These are phyloP conservation scores for Podaxis carcinomalis DNA, from an alignment of 768 basidiomycete species.

Conservation along the genomic window DNA sequence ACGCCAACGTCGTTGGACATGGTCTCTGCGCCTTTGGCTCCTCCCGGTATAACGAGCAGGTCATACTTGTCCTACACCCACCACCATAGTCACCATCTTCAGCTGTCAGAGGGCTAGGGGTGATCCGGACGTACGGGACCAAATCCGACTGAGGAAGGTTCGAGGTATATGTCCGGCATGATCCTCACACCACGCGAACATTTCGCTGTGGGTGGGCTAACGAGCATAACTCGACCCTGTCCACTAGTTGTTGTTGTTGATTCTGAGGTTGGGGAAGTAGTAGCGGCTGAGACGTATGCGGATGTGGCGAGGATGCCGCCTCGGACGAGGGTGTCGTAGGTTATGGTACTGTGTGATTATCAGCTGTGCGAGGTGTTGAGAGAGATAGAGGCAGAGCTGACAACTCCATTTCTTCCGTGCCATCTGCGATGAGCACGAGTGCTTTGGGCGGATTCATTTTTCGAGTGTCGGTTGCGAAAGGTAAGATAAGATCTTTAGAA, in stretches of 20 bases:
- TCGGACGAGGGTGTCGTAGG: slow-evolving; percentile 78
- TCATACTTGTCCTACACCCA: slow-evolving; percentile 56
- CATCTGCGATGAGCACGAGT: slow-evolving; percentile 71
- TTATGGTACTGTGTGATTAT: slow-evolving; percentile 53
- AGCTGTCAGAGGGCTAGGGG: neutral
- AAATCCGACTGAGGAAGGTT: slow-evolving; percentile 28
- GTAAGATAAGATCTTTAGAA: neutral
- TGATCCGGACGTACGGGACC: slow-evolving; percentile 39
- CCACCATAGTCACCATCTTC: neutral
- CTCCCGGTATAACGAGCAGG: slow-evolving; percentile 71
- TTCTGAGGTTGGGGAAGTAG: neutral
- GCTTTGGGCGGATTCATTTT: slow-evolving; percentile 42
- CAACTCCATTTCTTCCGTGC: slow-evolving; percentile 92
- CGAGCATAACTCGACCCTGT: neutral
- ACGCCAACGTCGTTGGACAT: slow-evolving; percentile 57
- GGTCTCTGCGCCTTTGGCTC: slow-evolving; percentile 72
- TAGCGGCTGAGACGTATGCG: slow-evolving; percentile 43
- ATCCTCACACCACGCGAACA: slow-evolving; percentile 75
- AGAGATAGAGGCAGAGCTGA: slow-evolving; percentile 26
- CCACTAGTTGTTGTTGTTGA: neutral
- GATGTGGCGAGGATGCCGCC: slow-evolving; percentile 66
- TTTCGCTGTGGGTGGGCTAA: slow-evolving; percentile 46
- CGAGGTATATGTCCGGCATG: slow-evolving; percentile 58
- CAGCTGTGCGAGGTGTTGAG: neutral
- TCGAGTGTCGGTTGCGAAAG: neutral